phyloP scores from a whole-genome alignment of 495 filamentous ascomycete species.

The Polyplosphaeria fusca region DNA sequence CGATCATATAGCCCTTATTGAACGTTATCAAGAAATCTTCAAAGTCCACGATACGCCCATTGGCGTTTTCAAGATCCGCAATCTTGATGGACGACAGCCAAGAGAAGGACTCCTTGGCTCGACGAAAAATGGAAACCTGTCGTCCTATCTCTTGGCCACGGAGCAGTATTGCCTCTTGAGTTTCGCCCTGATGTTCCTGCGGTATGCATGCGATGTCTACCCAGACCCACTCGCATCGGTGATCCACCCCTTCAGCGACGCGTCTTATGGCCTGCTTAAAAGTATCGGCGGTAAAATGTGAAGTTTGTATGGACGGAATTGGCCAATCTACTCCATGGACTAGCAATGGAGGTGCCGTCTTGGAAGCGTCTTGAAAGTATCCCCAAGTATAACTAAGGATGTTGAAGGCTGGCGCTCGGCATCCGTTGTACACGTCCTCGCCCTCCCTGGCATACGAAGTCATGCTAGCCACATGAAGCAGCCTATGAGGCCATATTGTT shows the following conservation, averaged over 20 bases:
- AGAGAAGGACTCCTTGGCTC: not conserved
- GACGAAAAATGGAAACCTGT: not conserved
- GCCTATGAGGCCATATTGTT: too few relatives aligned
- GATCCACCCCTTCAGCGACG: not conserved
- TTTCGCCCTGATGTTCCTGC: not conserved
- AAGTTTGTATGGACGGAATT: not conserved
- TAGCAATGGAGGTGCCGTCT: not conserved
- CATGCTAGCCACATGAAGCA: too few relatives aligned
- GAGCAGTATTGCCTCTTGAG: not conserved
- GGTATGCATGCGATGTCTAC: not conserved
- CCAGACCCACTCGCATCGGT: not conserved
- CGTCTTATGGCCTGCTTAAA: not conserved
- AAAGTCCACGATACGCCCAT: not conserved
- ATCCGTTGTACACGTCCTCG: too few relatives aligned
- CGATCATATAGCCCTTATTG: not conserved
- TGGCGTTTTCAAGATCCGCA: not conserved
- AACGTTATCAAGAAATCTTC: not conserved
- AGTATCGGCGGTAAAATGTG: not conserved
- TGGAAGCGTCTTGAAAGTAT: not conserved
- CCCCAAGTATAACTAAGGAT: not conserved
- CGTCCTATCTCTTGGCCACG: not conserved
- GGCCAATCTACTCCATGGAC: not conserved
- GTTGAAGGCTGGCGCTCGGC: too few relatives aligned
- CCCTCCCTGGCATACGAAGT: too few relatives aligned
- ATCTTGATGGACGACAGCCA: not conserved